Evolutionary conservation across 2,329 filamentous ascomycete species (phyloP), one percentile per base, ranked within the genome.

Genomic region (Fusarium oligoseptatum): DNA sequence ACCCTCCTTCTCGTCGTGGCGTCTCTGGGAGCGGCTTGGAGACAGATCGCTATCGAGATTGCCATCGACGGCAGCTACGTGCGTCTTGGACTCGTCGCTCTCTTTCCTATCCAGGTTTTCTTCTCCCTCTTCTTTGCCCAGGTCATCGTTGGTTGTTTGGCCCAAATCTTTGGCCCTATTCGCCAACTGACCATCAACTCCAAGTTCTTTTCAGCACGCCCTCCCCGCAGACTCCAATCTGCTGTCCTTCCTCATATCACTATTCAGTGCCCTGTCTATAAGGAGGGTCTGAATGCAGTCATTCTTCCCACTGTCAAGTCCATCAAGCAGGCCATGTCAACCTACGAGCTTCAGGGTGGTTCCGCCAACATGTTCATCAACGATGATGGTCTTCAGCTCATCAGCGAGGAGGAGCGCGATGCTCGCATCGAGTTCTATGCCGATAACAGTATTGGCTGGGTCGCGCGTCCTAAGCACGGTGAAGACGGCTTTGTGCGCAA

Each of bases 201-300:
- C 79, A 94, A 93, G 81, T 96, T 92, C 85, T 97, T 93, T 84
- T 96, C 94, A 0, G 94, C 93, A 1, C 86, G 88, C n/a, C 88
- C 92, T 10, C 91, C 92, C 2, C 88, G 88, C 22, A 87, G 93
- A 57, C 82, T 95, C 32, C 88, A 89, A 66, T 84, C 83, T 1
- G 78, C 84, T 8, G 80, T 86, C 29, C 87, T 95, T 17, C 93
- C 93, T 3, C 93, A 94, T 79, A 87, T 94, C 73, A 96, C 94
- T 4, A 93, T 97, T 48, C 94, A 97, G 80, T 95, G 94, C 81
- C 94, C 94, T 6, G 93, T 97, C 0, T 97, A 97, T 85, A 97
- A 96, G 82, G 94, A 97, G 81, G 94, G 94, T 74, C 87, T 97
- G 3, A 85, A 85, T 39, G 90, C 87, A 71, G 94, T 97, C 82